Evolutionary conservation across 2,329 filamentous ascomycete species (phyloP).

Genomic region (Polychaeton citri): DNA sequence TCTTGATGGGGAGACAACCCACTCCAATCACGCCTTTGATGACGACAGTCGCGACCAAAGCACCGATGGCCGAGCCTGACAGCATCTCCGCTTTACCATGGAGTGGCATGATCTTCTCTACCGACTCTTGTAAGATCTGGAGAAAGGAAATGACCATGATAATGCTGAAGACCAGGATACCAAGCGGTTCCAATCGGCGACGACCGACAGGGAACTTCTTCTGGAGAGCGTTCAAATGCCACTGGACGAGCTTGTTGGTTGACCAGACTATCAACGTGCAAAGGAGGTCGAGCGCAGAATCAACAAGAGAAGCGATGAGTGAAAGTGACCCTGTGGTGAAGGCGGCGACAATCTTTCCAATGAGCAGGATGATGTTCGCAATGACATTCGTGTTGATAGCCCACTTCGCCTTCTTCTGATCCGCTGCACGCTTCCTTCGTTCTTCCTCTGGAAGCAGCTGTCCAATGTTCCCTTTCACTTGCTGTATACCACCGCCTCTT

Average conservation of each 20-base stretch:
- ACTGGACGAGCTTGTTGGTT: constrained; percentile 45
- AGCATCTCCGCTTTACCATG: constrained; percentile 37
- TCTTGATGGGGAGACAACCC: constrained; percentile 46
- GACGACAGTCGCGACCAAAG: constrained; percentile 44
- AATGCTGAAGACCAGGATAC: constrained; percentile 50
- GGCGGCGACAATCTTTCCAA: constrained; percentile 43
- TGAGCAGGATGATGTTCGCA: constrained; percentile 45
- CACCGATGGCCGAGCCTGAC: constrained; percentile 40
- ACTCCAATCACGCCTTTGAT: constrained; percentile 49
- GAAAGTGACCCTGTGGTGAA: constrained; percentile 45
- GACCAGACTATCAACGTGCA: constrained; percentile 49
- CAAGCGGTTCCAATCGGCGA: constrained; percentile 45
- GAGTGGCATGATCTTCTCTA: constrained; percentile 40
- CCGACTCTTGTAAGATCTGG: constrained; percentile 48
- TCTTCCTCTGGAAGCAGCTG: constrained; percentile 44
- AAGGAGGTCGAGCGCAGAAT: constrained; percentile 47
- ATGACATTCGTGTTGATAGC: constrained; percentile 48
- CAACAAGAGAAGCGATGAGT: constrained; percentile 47
- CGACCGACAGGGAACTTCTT: constrained; percentile 46
- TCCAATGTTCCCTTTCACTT: constrained; percentile 37
- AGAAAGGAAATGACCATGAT: constrained; percentile 51
- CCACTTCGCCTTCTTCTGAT: constrained; percentile 38
- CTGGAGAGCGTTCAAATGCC: constrained; percentile 38
- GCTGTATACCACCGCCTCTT: constrained; percentile 37
- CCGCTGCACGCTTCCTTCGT: constrained; percentile 33